phyloP scores from a whole-genome alignment of 352 stramenopile species.

The Elongisporangium senticosum region DNA sequence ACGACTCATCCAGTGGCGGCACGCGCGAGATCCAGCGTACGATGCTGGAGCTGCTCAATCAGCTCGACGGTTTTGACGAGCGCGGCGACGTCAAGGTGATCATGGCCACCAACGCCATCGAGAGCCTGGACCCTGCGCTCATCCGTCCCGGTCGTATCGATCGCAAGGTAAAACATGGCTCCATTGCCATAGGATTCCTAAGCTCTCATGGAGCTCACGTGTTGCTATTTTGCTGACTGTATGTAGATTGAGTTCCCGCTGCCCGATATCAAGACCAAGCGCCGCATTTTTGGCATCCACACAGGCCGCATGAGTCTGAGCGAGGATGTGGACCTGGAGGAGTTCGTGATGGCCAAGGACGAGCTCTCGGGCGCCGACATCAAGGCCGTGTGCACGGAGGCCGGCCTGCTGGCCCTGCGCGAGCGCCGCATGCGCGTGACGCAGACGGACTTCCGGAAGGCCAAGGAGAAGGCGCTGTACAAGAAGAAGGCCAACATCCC shows the following conservation, averaged over 20 bases:
- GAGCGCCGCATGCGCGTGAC: constrained; percentile 99
- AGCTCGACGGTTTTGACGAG: constrained; percentile 99
- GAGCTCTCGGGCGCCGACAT: constrained; percentile 99
- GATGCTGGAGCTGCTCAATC: constrained; percentile 99
- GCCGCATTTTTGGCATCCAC: constrained; percentile 99
- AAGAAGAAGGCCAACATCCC: constrained; percentile 99
- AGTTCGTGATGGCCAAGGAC: constrained; percentile 99
- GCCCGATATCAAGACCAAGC: constrained; percentile 99
- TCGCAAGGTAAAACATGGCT: constrained; percentile 84
- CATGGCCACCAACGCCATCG: constrained; percentile 99
- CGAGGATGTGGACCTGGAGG: constrained; percentile 99
- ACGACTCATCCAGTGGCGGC: constrained; percentile 97
- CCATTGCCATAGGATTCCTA: neutral
- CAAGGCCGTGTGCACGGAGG: constrained; percentile 99
- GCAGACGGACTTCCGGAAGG: constrained; percentile 99
- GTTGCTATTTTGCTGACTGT: constrained; percentile 8
- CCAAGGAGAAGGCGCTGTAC: constrained; percentile 99
- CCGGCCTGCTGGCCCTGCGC: constrained; percentile 97
- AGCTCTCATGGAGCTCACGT: constrained; percentile 4
- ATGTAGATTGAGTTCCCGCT: constrained; percentile 99
- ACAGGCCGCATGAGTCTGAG: constrained; percentile 97
- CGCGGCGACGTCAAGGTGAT: constrained; percentile 99
- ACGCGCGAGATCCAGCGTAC: constrained; percentile 99
- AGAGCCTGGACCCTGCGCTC: constrained; percentile 97
- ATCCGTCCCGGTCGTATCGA: constrained; percentile 99